phyloP scores from a whole-genome alignment of 164 flowering plant genomes.

The Euptelea pleiosperma region DNA sequence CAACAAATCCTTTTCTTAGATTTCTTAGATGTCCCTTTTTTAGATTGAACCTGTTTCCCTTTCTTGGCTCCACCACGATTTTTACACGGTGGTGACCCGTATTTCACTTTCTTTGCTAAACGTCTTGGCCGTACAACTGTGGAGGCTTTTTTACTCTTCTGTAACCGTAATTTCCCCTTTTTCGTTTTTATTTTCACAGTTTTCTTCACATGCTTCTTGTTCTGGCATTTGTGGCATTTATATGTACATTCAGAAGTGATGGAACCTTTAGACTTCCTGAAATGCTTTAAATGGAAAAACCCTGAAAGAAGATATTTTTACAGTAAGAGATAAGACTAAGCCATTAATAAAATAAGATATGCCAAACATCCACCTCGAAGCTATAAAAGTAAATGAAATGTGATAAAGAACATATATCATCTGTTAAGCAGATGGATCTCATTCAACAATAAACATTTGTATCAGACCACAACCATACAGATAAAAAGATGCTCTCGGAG shows the following conservation, averaged over 20 bases:
- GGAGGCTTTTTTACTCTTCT: conserved; percentile 19
- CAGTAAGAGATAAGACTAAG: conserved; percentile 9
- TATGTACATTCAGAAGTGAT: conserved; percentile 35
- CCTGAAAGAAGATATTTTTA: conserved; percentile 38
- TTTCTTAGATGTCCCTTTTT: conserved; percentile 24
- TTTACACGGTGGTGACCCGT: conserved; percentile 31
- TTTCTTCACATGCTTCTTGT: conserved; percentile 21
- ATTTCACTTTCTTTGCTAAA: conserved; percentile 47
- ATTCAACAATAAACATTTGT: not conserved
- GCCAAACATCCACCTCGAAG: not conserved
- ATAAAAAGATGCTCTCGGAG: too few species aligned
- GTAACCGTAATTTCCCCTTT: conserved; percentile 20
- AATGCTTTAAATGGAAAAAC: conserved; percentile 79
- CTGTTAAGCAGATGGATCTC: conserved; percentile 5
- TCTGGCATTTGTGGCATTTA: conserved; percentile 63
- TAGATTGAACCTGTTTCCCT: conserved; percentile 32
- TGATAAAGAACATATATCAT: not conserved
- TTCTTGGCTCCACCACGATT: conserved; percentile 30
- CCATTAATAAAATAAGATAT: not conserved
- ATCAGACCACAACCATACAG: too few species aligned
- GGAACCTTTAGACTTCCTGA: conserved; percentile 43
- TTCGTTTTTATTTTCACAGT: conserved; percentile 22
- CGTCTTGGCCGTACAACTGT: conserved; percentile 40
- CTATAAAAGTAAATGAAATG: not conserved
- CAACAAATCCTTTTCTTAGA: conserved; percentile 29